Conservation (phyloP, 2,329 filamentous ascomycete genomes). For the Colletotrichum destructivum region DNA sequence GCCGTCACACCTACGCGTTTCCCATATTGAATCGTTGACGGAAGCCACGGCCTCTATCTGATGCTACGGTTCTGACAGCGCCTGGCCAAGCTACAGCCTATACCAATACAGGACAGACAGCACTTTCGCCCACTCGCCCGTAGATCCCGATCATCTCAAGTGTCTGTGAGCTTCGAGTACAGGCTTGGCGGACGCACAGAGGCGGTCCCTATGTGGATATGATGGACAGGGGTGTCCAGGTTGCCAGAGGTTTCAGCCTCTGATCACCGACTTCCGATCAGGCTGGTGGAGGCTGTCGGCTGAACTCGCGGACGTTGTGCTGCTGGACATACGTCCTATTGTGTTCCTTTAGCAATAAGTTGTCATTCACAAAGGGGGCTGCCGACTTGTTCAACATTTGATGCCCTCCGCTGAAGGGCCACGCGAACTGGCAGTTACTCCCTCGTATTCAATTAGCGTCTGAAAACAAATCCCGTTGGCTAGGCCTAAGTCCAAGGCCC, state of each 20-base stretch:
- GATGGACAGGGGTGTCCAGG: constrained; percentile 28
- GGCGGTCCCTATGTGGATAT: constrained; percentile 18
- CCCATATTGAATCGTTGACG: background rate
- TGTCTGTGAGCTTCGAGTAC: constrained; percentile 6
- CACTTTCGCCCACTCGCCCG: background rate
- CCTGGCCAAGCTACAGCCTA: background rate
- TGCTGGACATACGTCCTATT: background rate
- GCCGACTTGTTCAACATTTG: background rate
- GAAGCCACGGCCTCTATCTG: background rate
- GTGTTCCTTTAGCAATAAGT: background rate
- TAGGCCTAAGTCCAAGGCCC: constrained; percentile 17
- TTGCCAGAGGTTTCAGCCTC: constrained; percentile 29
- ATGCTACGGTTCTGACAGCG: background rate
- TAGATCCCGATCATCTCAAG: constrained; percentile 16
- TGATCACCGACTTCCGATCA: constrained; percentile 12
- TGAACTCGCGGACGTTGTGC: background rate
- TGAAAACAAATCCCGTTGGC: background rate
- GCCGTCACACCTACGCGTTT: background rate
- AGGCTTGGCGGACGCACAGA: background rate
- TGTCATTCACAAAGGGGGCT: background rate
- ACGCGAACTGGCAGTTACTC: background rate
- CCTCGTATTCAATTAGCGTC: constrained; percentile 2
- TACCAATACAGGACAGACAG: background rate
- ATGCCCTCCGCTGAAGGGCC: background rate
- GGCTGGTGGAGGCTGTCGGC: background rate